Evolutionary conservation across 768 basidiomycete genomes (phyloP), one percentile per base, ranked within the genome.

Genomic region (Chalciporus sphaerocephalus): DNA sequence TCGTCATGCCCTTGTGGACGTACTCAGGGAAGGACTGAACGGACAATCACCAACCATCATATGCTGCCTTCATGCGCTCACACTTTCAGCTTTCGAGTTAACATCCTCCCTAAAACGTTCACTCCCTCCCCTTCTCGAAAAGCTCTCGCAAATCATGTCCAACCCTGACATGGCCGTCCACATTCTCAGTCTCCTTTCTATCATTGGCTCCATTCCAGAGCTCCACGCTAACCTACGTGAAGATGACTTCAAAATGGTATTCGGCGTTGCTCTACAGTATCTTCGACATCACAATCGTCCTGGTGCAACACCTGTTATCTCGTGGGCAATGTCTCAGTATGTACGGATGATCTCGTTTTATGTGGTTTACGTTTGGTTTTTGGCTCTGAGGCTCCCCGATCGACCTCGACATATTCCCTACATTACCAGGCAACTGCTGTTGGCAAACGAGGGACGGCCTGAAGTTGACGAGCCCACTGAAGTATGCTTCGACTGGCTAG

Each of bases 401-500:
- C 77, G 96, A 12, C 83, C 85, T 0, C 75, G 76, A 23, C 85
- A 95, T 59, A 78, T 97, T 22, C 78, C 81, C 22, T 92, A 86
- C 67, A 92, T 99, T 61, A 85, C 87, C 1, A 77, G 87, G 8
- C 87, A 92, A 53, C 76, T 99, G 1, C 72, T 94, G 8, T 73
- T 92, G 20, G 92, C 92, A 12, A 92, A 92, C 66, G 86, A 88
- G 48, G 83, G 79, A 12, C 79, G 78, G 42, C 69, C 70, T 2
- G 74, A 79, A 32, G 71, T 94, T 5, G 96, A 98, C 62, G 91
- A 89, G 48, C 84, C 86, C 21, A 90, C 93, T 0, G 92, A 97
- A 60, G 95, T 98, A 27, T 95, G 92, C 66, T 94, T 98, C 59
- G 96, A 99, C 63, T 98, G 94, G 92, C 75, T 99, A 15, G 87